Percentiles rank a stretch among this genome's conserved stretches.
Evolutionary conservation across 768 basidiomycete species (phyloP).

Genomic region (Chalciporus chontae): DNA sequence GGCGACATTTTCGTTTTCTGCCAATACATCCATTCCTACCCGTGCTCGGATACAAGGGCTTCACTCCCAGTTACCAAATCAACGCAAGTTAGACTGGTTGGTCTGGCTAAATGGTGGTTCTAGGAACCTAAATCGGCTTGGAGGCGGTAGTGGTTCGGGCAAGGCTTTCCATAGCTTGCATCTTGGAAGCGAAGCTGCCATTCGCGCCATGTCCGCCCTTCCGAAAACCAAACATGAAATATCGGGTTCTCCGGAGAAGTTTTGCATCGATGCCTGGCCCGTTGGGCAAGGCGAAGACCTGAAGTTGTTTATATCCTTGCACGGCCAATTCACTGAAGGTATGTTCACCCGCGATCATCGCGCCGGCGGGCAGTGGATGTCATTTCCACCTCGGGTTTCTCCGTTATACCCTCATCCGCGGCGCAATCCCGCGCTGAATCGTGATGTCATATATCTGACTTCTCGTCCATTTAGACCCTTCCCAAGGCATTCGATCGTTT

Average conservation of each 20-base stretch:
- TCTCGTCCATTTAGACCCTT: conserved; percentile 46
- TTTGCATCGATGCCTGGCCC: conserved; percentile 84
- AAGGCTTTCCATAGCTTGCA: conserved; percentile 66
- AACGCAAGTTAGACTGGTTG: conserved; percentile 77
- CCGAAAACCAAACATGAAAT: conserved; percentile 86
- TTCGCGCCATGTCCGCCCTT: conserved; percentile 57
- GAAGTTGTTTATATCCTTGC: conserved; percentile 68
- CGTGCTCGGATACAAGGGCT: conserved; percentile 74
- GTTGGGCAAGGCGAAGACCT: conserved; percentile 55
- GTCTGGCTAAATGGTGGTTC: conserved; percentile 65
- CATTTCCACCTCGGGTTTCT: conserved; percentile 6
- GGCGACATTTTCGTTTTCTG: conserved; percentile 90
- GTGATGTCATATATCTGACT: conserved; percentile 23
- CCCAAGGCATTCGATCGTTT: conserved; percentile 84
- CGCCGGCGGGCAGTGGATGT: neutral
- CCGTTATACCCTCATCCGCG: conserved; percentile 9
- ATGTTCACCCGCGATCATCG: conserved; percentile 29
- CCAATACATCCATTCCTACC: conserved; percentile 77
- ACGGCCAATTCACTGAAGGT: conserved; percentile 93
- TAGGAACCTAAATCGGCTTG: conserved; percentile 72
- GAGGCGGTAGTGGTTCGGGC: conserved; percentile 54
- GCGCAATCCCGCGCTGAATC: neutral
- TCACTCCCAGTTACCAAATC: conserved; percentile 72
- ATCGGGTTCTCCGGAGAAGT: conserved; percentile 71
- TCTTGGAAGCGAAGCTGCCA: conserved; percentile 61